Evolutionary conservation across 2,329 filamentous ascomycete genomes (phyloP), one percentile per base, ranked within the genome.

Genomic region (Clathrospora elynae): DNA sequence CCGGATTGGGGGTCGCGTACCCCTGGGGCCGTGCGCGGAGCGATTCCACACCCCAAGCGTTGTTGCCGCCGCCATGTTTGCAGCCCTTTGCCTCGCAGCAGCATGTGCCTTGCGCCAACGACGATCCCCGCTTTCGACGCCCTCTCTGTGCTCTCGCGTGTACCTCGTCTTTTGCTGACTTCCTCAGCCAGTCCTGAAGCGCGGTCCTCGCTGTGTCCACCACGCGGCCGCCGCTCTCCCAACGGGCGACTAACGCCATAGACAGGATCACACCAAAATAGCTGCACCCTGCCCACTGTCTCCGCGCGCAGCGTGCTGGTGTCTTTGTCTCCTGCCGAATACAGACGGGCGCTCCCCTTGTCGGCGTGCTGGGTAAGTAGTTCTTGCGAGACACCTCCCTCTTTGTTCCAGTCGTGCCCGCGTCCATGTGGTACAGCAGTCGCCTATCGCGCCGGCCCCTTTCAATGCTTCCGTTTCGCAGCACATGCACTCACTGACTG

Each of bases 351-450:
- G 14, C 16, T 13, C 25, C 32, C 40, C 43, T 35, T 47, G 33
- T 34, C 31, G 20, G 31, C 28, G 42, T 47, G 36, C 42, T 55
- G 51, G 57, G 63, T 67, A 57, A 61, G 66, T 68, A 39, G 53
- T 49, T 50, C 51, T 47, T 38, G 42, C 38, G 28, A 45, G 44
- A 33, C 53, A 51, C 53, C 56, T 53, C 54, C 51, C 51, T 59
- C 62, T 61, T 64, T 62, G 66, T 64, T 57, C 57, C 59, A 54
- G 47, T 53, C 47, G 58, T 60, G 59, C 53, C 56, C 59, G 55
- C 51, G 51, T 35, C 60, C 59, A 64, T 62, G 59, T 61, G 49
- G 64, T 65, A 67, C 66, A 49, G 52, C 65, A 64, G 46, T 56
- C 53, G 62, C 52, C 58, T n/a, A 56, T 54, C 54, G 55, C 58